Conservation (phyloP, 495 filamentous ascomycete genomes). For the Echria macrotheca region DNA sequence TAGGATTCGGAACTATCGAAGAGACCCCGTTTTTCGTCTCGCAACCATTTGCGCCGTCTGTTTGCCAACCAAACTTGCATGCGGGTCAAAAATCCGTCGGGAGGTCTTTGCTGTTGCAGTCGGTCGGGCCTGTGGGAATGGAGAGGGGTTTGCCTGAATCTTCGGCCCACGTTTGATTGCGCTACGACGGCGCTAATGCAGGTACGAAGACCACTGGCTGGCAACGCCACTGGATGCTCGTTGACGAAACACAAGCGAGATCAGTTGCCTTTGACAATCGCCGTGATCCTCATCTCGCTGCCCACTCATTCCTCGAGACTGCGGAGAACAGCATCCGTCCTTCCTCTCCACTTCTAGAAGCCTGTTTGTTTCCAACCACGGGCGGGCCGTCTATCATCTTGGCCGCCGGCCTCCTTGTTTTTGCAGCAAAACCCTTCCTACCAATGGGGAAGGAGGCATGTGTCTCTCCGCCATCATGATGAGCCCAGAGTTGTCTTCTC, state of each 20-base stretch:
- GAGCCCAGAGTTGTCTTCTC: too few relatives aligned
- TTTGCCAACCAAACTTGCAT: not conserved
- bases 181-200: conserved; percentile 12
- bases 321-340: conserved; percentile 1
- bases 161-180: not conserved
- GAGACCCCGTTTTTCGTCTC: too few relatives aligned
- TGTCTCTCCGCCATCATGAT: too few relatives aligned
- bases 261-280: conserved; percentile 4
- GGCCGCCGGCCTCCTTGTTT: too few relatives aligned
- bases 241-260: conserved; percentile 21
- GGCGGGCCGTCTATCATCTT: too few relatives aligned
- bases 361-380: not conserved
- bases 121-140: conserved; percentile 5
- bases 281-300: conserved; percentile 7
- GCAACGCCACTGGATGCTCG: too few relatives aligned
- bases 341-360: conserved; percentile 6
- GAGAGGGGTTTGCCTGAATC: conserved; percentile 8
- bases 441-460: too few relatives aligned
- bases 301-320: conserved; percentile 1
- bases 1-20: too few relatives aligned
- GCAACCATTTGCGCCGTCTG: not conserved
- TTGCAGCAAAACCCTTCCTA: too few relatives aligned
- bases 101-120: not conserved
- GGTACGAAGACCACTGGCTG: conserved; percentile 8
- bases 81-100: not conserved